Evolutionary conservation across 768 basidiomycete genomes (phyloP), one percentile per base, ranked within the genome.

Genomic region (Floccularia luteovirens): DNA sequence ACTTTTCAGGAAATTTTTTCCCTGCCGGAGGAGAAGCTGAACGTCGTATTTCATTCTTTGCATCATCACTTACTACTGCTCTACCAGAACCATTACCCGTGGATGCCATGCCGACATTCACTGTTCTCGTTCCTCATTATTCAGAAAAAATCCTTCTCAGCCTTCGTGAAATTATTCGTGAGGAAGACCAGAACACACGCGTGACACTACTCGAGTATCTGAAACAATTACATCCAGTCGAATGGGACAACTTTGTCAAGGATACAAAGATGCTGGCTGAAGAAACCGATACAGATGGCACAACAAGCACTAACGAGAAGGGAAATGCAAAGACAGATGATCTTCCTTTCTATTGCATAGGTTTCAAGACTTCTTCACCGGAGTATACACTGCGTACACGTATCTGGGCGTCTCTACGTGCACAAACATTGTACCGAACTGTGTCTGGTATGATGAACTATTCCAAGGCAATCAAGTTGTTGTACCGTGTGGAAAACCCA

Each of bases 401-500:
- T 61, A 99, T 99, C 50, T 98, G 96, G 96, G 94, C 96, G 2
- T 97, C 93, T 2, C 75, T 99, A 20, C 90, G 96, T 39, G 93
- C 93, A 4, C 96, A 99, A 64, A 99, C 96, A 0, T 77, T 99
- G 23, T 99, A 99, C 62, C 84, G 96, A 47, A 99, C 96, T 8
- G 91, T 98, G 14, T 98, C 96, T 3, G 96, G 96, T 46, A 97
- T 99, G 90, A 98, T 99, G 96, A 98, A 99, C 68, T 99, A 99
- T 66, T 87, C 91, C 54, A 99, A 99, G 66, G 96, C 96, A 19
- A 94, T 99, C 81, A 99, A 99, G 62, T 75, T 99, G 25, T 76
- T 98, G 14, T 98, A 98, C 61, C 89, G 96, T 24, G 94, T 99
- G 46, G 96, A 98, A 65, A 98, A 97, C 62, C 96, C 96, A 5